Base-by-base conservation (phyloP, 2,329 filamentous ascomycete genomes). In the Ophiostoma triangulosporum region DNA sequence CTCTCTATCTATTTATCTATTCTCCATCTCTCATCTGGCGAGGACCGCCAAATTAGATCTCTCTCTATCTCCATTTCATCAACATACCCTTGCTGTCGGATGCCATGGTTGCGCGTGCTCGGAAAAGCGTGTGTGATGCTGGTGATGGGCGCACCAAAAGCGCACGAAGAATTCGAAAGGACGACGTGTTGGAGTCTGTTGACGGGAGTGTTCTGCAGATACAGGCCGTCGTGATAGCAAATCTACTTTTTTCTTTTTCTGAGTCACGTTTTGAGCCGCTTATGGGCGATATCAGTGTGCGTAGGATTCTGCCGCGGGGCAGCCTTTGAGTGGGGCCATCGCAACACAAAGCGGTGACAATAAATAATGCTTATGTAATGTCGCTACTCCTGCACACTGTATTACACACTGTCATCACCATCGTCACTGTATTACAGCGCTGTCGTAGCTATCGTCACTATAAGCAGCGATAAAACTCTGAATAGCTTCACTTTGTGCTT, bases 91-190 rank as follows among this genome's bases (percentile, higher is more conserved):
- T 61, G 50, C 73, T 73, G 66, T 81, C 78, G 58, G 74, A 75
- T 62, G 78, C 77, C 78, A 81, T 81, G 63, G 70, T 43, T 24
- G 38, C 68, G 66, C 68, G 69, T 65, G 67, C 65, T 61, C 65
- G 62, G 53, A 59, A 61, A 66, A 64, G 60, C 63, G 64, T 67
- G 69, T 68, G 66, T 69, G 68, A 69, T 64, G 69, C 70, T 58
- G 70, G 73, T 68, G 72, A 65, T 66, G 73, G 73, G 69, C 75
- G 76, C 77, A 77, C 75, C 64, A 74, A 71, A 64, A 80, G 73
- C 68, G 76, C 75, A 72, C 74, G 73, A 50, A 59, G 22, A 15
- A 60, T 54, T 50, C 58, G 61, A 56, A 59, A 57, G 50, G 60
- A 63, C 62, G 60, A 58, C 61, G 59, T 64, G 57, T 58, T 60